These are phyloP conservation scores for Erysimum pusillum DNA, from an alignment of 441 rosid genomes.

Conservation along the genomic window DNA sequence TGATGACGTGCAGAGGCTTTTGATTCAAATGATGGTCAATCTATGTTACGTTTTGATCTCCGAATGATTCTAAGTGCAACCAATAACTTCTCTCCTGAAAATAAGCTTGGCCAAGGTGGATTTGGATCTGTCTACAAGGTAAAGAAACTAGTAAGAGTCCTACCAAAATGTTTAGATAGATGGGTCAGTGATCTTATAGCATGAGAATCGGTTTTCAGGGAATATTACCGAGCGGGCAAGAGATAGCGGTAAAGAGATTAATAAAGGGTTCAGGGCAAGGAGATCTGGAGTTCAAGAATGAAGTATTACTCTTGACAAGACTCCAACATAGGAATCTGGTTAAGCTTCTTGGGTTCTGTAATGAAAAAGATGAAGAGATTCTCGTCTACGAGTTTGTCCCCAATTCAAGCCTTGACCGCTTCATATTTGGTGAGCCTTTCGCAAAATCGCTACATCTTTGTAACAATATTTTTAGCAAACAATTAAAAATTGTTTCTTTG, in stretches of 20 bases:
- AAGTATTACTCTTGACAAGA: slow-evolving; percentile 56
- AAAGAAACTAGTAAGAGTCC: neutral
- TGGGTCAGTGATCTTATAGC: neutral
- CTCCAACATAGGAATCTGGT: slow-evolving; percentile 68
- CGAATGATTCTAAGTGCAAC: slow-evolving; percentile 20
- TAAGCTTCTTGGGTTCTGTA: slow-evolving; percentile 60
- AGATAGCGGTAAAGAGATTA: slow-evolving; percentile 63
- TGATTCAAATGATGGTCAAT: slow-evolving; percentile 3
- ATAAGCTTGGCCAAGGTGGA: slow-evolving; percentile 47
- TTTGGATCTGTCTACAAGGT: slow-evolving; percentile 46
- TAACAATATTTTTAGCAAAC: neutral
- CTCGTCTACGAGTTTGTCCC: slow-evolving; percentile 59
- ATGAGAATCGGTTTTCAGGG: slow-evolving; percentile 48
- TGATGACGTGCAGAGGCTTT: neutral
- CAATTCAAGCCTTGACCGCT: slow-evolving; percentile 57
- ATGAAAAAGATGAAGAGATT: slow-evolving; percentile 55
- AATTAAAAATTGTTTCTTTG: neutral
- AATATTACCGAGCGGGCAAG: slow-evolving; percentile 48
- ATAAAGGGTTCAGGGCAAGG: slow-evolving; percentile 53
- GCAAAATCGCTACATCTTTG: neutral
- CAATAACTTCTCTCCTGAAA: slow-evolving; percentile 28
- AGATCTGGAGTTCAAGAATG: slow-evolving; percentile 60
- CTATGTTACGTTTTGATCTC: slow-evolving; percentile 28
- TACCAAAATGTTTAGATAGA: neutral
- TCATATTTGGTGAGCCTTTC: slow-evolving; percentile 51